These are phyloP conservation scores for Astrothelium subdiscretum DNA, from an alignment of 495 filamentous ascomycete species.

Conservation along the genomic window DNA sequence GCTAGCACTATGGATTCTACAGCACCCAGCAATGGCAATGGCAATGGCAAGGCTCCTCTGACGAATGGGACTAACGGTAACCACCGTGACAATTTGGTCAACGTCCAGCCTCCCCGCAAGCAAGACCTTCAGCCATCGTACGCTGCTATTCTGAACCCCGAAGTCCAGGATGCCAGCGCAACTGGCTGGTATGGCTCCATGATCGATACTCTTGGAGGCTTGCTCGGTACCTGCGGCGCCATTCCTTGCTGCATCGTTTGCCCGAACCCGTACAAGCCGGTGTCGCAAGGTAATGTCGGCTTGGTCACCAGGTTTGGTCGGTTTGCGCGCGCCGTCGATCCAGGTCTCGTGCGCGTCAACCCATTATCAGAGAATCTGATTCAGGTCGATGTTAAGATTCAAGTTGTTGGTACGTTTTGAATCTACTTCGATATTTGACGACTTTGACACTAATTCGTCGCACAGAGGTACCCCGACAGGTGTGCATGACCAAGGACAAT, in stretches of 20 bases:
- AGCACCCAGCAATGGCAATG: too few relatives aligned
- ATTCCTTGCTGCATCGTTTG: slow-evolving; percentile 87
- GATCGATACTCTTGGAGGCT: slow-evolving; percentile 65
- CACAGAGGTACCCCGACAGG: slow-evolving; percentile 81
- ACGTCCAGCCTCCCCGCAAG: slow-evolving; percentile 67
- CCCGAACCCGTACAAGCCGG: slow-evolving; percentile 95
- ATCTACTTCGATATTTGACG: neutral
- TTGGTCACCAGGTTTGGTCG: slow-evolving; percentile 92
- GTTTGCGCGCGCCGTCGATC: slow-evolving; percentile 94
- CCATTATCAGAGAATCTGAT: slow-evolving; percentile 83
- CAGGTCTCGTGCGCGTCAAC: slow-evolving; percentile 95
- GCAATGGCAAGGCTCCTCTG: slow-evolving; percentile 14
- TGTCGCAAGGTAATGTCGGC: slow-evolving; percentile 84
- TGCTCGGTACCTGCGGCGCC: slow-evolving; percentile 71
- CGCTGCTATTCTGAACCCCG: slow-evolving; percentile 59
- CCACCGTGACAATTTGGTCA: slow-evolving; percentile 40
- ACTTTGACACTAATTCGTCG: slow-evolving; percentile 1
- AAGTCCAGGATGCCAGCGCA: slow-evolving; percentile 51
- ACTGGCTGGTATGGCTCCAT: slow-evolving; percentile 81
- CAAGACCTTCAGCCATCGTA: slow-evolving; percentile 87
- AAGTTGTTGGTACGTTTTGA: slow-evolving; percentile 63
- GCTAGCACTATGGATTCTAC: neutral
- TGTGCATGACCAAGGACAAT: slow-evolving; percentile 99
- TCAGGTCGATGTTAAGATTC: slow-evolving; percentile 97
- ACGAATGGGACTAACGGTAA: slow-evolving; percentile 4